phyloP scores from a whole-genome alignment of 2,329 filamentous ascomycete genomes.

The Metarhizium album region DNA sequence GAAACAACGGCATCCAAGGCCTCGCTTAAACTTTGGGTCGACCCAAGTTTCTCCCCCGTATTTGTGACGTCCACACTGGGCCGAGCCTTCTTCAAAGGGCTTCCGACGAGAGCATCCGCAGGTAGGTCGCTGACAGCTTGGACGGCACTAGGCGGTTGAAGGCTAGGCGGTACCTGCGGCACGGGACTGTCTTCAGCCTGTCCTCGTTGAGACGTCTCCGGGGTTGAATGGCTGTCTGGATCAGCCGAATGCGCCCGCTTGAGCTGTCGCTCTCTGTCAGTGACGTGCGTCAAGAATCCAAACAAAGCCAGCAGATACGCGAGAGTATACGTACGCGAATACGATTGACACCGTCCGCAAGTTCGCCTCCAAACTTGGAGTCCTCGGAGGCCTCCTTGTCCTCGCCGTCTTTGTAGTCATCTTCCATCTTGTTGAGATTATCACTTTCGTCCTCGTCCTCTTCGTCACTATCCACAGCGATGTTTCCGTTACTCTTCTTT shows the following conservation, averaged over 20 bases:
- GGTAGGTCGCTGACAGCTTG: conserved; percentile 22
- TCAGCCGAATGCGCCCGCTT: conserved; percentile 73
- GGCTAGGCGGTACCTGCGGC: conserved; percentile 5
- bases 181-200: conserved; percentile 34
- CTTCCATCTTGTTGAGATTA: conserved; percentile 53
- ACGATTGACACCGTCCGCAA: conserved; percentile 70
- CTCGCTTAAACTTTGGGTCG: conserved; percentile 24
- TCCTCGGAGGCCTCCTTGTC: conserved; percentile 58
- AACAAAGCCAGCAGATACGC: too few species aligned
- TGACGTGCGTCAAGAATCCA: conserved; percentile 4
- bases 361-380: conserved; percentile 58
- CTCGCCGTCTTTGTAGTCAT: conserved; percentile 52
- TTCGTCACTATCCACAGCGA: conserved; percentile 62
- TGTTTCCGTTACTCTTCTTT: conserved; percentile 56
- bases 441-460: conserved; percentile 58
- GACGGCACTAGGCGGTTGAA: conserved; percentile 14
- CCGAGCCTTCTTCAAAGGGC: conserved; percentile 66
- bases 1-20: conserved; percentile 22
- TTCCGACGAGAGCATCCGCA: conserved; percentile 43
- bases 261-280: conserved; percentile 39
- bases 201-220: conserved; percentile 24
- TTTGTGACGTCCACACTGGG: conserved; percentile 36
- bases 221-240: conserved; percentile 37
- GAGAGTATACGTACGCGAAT: conserved; percentile 53
- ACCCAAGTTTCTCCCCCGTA: conserved; percentile 14